These are phyloP conservation scores for Fusarium domesticum DNA, from an alignment of 2,329 filamentous ascomycete genomes.

Conservation along the genomic window DNA sequence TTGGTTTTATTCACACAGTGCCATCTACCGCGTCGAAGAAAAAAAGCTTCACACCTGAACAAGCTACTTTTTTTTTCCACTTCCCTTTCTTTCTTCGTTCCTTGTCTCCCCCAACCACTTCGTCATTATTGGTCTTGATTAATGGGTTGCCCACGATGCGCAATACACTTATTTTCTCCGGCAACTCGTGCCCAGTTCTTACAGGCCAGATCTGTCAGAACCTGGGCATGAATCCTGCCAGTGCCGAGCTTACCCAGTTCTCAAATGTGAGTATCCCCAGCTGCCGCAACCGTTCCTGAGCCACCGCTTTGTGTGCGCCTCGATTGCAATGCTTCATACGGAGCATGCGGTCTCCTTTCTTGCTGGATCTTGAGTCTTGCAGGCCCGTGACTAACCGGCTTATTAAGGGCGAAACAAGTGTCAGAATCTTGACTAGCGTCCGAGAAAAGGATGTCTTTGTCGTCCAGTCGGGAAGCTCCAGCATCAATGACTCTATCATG, in stretches of 20 bases:
- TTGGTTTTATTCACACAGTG: slow-evolving; percentile 6
- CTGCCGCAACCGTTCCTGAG: slow-evolving; percentile 10
- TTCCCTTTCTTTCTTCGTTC: slow-evolving; percentile 23
- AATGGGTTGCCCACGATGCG: slow-evolving; percentile 48
- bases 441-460: slow-evolving; percentile 99
- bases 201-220: slow-evolving; percentile 66
- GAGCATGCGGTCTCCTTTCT: not conserved
- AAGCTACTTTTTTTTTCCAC: slow-evolving; percentile 21
- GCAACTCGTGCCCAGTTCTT: slow-evolving; percentile 64
- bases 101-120: slow-evolving; percentile 17
- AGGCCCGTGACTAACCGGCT: slow-evolving; percentile 19
- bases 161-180: slow-evolving; percentile 65
- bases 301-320: too few relatives aligned
- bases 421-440: slow-evolving; percentile 70
- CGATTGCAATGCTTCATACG: slow-evolving; percentile 10
- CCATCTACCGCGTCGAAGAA: slow-evolving; percentile 13
- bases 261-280: slow-evolving; percentile 57
- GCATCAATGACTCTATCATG: slow-evolving; percentile 99
- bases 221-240: slow-evolving; percentile 61
- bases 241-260: slow-evolving; percentile 66
- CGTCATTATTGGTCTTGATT: slow-evolving; percentile 12
- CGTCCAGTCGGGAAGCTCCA: slow-evolving; percentile 91
- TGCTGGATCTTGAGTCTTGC: slow-evolving; percentile 7
- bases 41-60: slow-evolving; percentile 25
- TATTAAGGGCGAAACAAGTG: slow-evolving; percentile 63